Evolutionary conservation across 2,329 filamentous ascomycete genomes (phyloP).

Genomic region (Didymella exigua): DNA sequence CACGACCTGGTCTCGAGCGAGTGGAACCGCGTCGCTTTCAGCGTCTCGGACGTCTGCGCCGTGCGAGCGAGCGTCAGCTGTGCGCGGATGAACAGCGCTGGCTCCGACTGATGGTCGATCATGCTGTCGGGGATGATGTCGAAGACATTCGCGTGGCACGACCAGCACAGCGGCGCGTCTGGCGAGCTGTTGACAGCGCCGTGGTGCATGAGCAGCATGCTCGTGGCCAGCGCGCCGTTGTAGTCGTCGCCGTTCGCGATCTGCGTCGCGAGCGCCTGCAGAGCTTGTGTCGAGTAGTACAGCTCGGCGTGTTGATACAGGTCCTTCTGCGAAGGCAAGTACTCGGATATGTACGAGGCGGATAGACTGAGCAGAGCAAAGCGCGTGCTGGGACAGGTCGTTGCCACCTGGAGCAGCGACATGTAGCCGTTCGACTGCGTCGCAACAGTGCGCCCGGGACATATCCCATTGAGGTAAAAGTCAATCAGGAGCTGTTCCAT

Average conservation of each 20-base stretch:
- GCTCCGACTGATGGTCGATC: slow-evolving; percentile 32
- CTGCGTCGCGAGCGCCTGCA: slow-evolving; percentile 36
- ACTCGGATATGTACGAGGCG: slow-evolving; percentile 41
- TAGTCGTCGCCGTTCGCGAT: slow-evolving; percentile 36
- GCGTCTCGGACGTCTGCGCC: slow-evolving; percentile 29
- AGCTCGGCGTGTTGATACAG: slow-evolving; percentile 40
- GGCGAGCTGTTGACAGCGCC: slow-evolving; percentile 33
- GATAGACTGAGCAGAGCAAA: slow-evolving; percentile 41
- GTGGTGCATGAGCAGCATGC: slow-evolving; percentile 45
- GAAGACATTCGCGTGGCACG: slow-evolving; percentile 41
- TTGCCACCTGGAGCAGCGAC: slow-evolving; percentile 29
- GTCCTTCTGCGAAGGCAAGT: slow-evolving; percentile 36
- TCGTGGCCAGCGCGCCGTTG: slow-evolving; percentile 39
- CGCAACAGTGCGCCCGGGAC: slow-evolving; percentile 37
- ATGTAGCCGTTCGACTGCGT: slow-evolving; percentile 38
- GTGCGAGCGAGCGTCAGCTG: slow-evolving; percentile 40
- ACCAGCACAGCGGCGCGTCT: slow-evolving; percentile 41
- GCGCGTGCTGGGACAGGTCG: slow-evolving; percentile 37
- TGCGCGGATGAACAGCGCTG: slow-evolving; percentile 37
- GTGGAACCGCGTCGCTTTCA: slow-evolving; percentile 30
- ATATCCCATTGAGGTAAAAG: slow-evolving; percentile 42
- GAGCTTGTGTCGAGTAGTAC: slow-evolving; percentile 42
- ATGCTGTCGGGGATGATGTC: slow-evolving; percentile 33
- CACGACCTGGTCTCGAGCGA: slow-evolving; percentile 35
- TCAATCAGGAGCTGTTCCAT: slow-evolving; percentile 39